These are phyloP conservation scores for Aspergillus hancockii DNA, from an alignment of 495 filamentous ascomycete species.

Conservation along the genomic window DNA sequence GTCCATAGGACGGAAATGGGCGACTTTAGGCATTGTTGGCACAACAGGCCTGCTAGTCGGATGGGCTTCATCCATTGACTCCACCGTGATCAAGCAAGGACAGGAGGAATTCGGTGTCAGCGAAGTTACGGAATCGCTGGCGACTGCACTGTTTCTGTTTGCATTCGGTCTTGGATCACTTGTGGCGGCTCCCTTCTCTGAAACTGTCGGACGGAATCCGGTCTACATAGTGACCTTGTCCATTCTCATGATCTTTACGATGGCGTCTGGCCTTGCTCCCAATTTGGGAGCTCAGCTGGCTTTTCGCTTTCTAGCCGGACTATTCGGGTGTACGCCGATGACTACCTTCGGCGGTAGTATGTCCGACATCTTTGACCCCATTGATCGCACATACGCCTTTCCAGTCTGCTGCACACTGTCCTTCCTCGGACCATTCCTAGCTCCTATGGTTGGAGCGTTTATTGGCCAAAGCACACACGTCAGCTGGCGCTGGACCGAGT, in stretches of 20 bases:
- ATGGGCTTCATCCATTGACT: slow-evolving; percentile 9
- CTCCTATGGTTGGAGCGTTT: slow-evolving; percentile 45
- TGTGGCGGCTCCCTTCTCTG: slow-evolving; percentile 50
- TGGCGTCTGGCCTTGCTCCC: slow-evolving; percentile 46
- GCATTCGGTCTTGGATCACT: slow-evolving; percentile 57
- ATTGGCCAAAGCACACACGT: slow-evolving; percentile 30
- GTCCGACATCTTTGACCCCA: slow-evolving; percentile 42
- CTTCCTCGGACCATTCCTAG: slow-evolving; percentile 42
- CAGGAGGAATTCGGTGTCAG: slow-evolving; percentile 10
- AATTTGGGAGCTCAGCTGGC: slow-evolving; percentile 42
- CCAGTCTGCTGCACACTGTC: slow-evolving; percentile 38
- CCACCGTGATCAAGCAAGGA: slow-evolving; percentile 6
- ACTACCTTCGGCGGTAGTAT: slow-evolving; percentile 47
- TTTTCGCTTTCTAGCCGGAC: slow-evolving; percentile 48
- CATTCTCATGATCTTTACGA: slow-evolving; percentile 48
- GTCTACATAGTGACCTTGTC: slow-evolving; percentile 53
- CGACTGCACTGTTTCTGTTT: slow-evolving; percentile 48
- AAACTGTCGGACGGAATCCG: slow-evolving; percentile 58
- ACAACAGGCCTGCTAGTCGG: slow-evolving; percentile 7
- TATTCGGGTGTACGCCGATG: slow-evolving; percentile 48
- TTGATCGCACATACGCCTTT: slow-evolving; percentile 44
- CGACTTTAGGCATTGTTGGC: slow-evolving; percentile 7
- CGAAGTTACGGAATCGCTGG: slow-evolving; percentile 8
- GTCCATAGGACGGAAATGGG: slow-evolving; percentile 3
- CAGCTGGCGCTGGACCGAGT: slow-evolving; percentile 46